Evolutionary conservation across 331 rosid species (phyloP).

Genomic region (Spiraea crenata): DNA sequence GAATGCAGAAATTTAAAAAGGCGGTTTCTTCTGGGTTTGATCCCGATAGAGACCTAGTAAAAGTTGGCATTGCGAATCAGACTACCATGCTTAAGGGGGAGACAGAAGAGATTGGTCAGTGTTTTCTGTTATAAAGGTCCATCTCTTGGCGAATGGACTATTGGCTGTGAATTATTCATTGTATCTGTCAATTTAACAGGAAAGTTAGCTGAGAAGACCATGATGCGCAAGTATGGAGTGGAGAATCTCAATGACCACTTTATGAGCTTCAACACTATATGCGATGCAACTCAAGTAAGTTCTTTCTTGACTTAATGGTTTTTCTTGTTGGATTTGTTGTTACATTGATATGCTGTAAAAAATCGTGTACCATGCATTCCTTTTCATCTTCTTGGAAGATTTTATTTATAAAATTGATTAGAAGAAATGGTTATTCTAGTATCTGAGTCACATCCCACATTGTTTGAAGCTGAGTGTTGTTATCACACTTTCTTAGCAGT

Average conservation of each 20-base stretch:
- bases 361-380: background rate
- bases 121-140: constrained; percentile 7
- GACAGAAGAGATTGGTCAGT: constrained; percentile 92
- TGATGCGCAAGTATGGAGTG: constrained; percentile 91
- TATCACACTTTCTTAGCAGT: constrained; percentile 3
- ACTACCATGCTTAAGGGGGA: constrained; percentile 99
- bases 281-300: constrained; percentile 94
- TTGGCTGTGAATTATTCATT: background rate
- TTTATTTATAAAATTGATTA: background rate
- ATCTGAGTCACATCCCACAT: too few species aligned
- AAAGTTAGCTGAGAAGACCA: constrained; percentile 71
- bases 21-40: constrained; percentile 82
- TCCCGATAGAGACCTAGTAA: constrained; percentile 69
- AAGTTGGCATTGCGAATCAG: constrained; percentile 91
- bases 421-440: background rate
- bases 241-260: constrained; percentile 76
- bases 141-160: constrained; percentile 1
- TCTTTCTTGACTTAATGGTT: constrained; percentile 9
- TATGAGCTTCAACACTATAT: constrained; percentile 92
- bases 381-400: background rate
- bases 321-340: constrained; percentile 2
- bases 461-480: background rate
- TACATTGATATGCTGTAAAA: background rate
- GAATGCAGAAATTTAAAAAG: constrained; percentile 77
- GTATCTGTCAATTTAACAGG: constrained; percentile 48